Evolutionary conservation across 768 basidiomycete species (phyloP).

Genomic region (Pisolithus marmoratus): DNA sequence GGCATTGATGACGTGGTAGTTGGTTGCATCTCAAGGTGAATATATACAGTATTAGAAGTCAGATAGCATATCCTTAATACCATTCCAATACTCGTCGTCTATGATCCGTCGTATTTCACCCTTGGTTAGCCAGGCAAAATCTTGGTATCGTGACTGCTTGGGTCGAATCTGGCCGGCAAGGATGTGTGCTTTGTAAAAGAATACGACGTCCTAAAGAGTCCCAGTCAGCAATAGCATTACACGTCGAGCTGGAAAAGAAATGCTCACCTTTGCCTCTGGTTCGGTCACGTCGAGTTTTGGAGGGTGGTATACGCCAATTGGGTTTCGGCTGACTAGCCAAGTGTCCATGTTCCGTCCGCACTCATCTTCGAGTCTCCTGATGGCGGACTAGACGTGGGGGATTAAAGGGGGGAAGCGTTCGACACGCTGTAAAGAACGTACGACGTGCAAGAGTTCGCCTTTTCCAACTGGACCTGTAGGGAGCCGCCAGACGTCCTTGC

Average conservation of each 20-base stretch:
- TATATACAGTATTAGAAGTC: conserved; percentile 35
- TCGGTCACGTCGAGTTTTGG: conserved; percentile 25
- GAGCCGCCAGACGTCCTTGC: conserved; percentile 69
- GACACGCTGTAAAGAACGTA: conserved; percentile 23
- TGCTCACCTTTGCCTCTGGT: conserved; percentile 33
- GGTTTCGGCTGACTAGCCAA: conserved; percentile 90
- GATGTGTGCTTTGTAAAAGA: conserved; percentile 94
- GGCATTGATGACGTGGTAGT: not conserved
- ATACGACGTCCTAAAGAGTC: conserved; percentile 55
- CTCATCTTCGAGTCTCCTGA: conserved; percentile 60
- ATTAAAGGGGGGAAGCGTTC: not conserved
- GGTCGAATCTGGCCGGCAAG: conserved; percentile 80
- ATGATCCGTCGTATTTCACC: conserved; percentile 76
- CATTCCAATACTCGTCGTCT: conserved; percentile 66
- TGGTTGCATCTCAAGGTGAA: not conserved
- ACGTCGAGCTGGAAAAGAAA: not conserved
- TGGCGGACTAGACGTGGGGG: conserved; percentile 52
- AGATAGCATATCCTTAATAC: conserved; percentile 76
- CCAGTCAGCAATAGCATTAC: not conserved
- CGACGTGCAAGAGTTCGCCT: conserved; percentile 75
- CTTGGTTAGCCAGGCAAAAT: conserved; percentile 94
- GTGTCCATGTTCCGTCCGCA: conserved; percentile 85
- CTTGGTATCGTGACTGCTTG: conserved; percentile 45
- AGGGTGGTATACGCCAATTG: conserved; percentile 73
- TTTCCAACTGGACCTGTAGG: conserved; percentile 61